Conservation (phyloP, 2,329 filamentous ascomycete genomes). For the Cercospora janseana region DNA sequence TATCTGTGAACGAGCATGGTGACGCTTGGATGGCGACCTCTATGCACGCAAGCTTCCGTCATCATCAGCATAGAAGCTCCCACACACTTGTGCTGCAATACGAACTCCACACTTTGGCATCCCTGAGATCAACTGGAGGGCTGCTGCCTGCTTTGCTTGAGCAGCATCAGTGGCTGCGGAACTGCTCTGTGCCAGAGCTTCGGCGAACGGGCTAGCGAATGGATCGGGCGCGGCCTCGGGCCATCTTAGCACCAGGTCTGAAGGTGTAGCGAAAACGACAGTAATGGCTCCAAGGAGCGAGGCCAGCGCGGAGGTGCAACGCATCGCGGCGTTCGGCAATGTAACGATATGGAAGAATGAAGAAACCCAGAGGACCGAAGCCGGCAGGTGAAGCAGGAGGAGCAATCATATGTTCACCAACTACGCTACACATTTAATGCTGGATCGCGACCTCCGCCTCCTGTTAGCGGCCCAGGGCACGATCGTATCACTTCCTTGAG, state of each 20-base stretch:
- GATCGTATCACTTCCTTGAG: neutral
- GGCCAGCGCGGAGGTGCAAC: neutral
- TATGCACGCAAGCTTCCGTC: slow-evolving; percentile 17
- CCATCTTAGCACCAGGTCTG: neutral
- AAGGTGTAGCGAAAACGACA: neutral
- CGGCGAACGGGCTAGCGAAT: neutral
- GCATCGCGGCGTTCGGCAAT: neutral
- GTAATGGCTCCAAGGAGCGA: neutral
- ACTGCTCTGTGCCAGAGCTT: neutral
- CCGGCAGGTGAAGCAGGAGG: neutral
- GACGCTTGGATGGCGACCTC: slow-evolving; percentile 18
- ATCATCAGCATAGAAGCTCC: neutral
- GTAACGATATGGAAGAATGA: neutral
- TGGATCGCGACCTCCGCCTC: neutral
- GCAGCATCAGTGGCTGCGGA: neutral
- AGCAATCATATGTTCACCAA: neutral
- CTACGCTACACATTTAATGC: neutral
- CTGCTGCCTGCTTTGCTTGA: slow-evolving; percentile 9
- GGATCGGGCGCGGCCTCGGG: neutral
- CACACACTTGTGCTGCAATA: no score
- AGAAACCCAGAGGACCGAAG: neutral
- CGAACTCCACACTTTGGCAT: slow-evolving; percentile 19
- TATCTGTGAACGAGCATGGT: slow-evolving; percentile 21
- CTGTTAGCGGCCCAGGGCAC: slow-evolving; percentile 1
- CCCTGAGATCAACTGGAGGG: slow-evolving; percentile 7